phyloP scores from a whole-genome alignment of 106 monocot genomes.

The Apostasia ramifera region DNA sequence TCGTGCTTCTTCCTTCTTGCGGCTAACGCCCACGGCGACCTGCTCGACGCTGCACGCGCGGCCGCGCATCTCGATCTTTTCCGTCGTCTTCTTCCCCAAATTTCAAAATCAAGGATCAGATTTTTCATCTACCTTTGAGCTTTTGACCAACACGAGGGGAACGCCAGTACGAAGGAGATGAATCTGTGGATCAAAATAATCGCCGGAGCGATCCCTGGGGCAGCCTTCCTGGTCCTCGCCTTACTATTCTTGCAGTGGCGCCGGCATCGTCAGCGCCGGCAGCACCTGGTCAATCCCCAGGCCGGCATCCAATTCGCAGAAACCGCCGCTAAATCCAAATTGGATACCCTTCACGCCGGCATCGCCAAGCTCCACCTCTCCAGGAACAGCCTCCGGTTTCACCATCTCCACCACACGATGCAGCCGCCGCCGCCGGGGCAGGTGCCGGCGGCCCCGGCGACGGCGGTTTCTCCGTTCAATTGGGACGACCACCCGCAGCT shows the following conservation, averaged over 20 bases:
- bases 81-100: too few species aligned
- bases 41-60: too few species aligned
- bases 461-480: slow-evolving; percentile 15
- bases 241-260: slow-evolving; percentile 5
- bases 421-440: not conserved
- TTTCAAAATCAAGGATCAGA: too few species aligned
- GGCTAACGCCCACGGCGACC: too few species aligned
- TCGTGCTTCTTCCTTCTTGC: too few species aligned
- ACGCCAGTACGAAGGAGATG: slow-evolving; percentile 12
- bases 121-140: too few species aligned
- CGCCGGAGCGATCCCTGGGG: slow-evolving; percentile 16
- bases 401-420: slow-evolving; percentile 19
- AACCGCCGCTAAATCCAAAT: not conserved
- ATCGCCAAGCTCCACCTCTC: slow-evolving; percentile 22
- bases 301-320: not conserved
- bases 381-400: slow-evolving; percentile 24
- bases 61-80: too few species aligned
- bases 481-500: slow-evolving; percentile 56
- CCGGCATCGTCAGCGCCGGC: slow-evolving; percentile 5
- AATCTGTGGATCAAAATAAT: slow-evolving; percentile 25
- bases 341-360: slow-evolving; percentile 15
- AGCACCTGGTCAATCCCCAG: not conserved
- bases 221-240: slow-evolving; percentile 6
- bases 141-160: too few species aligned
- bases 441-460: not conserved